Percentiles rank a stretch among this genome's conserved stretches.
Evolutionary conservation across 169 alveolate species (phyloP).

Genomic region (Plasmodium coatneyi): DNA sequence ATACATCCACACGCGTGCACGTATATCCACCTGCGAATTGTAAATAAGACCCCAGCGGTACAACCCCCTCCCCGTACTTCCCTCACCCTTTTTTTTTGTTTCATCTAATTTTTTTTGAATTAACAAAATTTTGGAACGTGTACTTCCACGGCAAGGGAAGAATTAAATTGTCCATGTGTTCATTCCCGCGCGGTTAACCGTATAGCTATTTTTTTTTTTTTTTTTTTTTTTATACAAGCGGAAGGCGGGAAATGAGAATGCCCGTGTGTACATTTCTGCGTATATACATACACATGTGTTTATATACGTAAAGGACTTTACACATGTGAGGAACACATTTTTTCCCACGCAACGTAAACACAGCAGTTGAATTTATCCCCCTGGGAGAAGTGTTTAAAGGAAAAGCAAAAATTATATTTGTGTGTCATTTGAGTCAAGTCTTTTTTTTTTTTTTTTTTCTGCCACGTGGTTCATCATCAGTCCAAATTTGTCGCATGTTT

Average conservation of each 20-base stretch:
- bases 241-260: not conserved
- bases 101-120: not conserved
- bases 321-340: not conserved
- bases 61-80: not conserved
- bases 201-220: not conserved
- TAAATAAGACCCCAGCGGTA: not conserved
- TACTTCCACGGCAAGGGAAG: not conserved
- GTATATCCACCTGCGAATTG: not conserved
- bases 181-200: not conserved
- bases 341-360: not conserved
- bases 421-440: not conserved
- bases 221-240: not conserved
- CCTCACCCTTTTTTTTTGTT: not conserved
- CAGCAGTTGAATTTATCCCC: not conserved
- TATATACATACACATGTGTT: not conserved
- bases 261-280: not conserved
- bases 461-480: not conserved
- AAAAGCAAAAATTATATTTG: not conserved
- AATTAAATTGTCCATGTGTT: not conserved
- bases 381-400: not conserved
- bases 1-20: not conserved
- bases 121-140: not conserved
- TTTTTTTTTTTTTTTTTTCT: not conserved
- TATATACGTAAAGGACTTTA: no score
- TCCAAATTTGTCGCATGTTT: not conserved